Evolutionary conservation across 495 filamentous ascomycete genomes (phyloP).

Genomic region (Penicillium parvum): DNA sequence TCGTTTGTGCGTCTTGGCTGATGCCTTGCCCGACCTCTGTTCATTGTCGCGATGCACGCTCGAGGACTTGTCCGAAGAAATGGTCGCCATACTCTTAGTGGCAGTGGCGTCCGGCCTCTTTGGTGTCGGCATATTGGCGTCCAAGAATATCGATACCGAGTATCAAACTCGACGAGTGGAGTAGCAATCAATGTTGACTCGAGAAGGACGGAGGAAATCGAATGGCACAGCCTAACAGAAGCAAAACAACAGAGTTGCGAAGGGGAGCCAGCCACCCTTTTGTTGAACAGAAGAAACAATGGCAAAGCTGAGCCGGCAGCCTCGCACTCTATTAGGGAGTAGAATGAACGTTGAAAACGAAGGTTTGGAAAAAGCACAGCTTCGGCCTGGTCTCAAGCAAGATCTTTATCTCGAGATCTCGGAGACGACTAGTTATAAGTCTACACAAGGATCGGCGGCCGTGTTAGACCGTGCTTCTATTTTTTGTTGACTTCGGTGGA

Average conservation of each 20-base stretch:
- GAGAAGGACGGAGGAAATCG: neutral
- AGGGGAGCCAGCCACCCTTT: slow-evolving; percentile 13
- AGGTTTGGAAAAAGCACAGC: slow-evolving; percentile 4
- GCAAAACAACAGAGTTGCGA: slow-evolving; percentile 13
- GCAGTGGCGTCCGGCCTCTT: neutral
- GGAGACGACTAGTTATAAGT: slow-evolving; percentile 14
- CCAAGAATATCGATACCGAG: neutral
- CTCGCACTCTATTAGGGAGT: slow-evolving; percentile 21
- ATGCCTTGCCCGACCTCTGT: neutral
- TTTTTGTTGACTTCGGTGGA: slow-evolving; percentile 4
- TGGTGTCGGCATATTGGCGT: slow-evolving; percentile 8
- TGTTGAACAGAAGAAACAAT: slow-evolving; percentile 22
- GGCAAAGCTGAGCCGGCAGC: slow-evolving; percentile 40
- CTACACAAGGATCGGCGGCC: slow-evolving; percentile 11
- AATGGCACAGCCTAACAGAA: slow-evolving; percentile 5
- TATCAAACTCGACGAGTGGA: too few species aligned
- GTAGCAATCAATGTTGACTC: too few species aligned
- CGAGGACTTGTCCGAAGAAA: neutral
- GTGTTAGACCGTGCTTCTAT: slow-evolving; percentile 4
- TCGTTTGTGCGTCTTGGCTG: slow-evolving; percentile 79
- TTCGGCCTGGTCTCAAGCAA: slow-evolving; percentile 5
- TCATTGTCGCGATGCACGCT: too few species aligned
- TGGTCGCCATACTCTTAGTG: neutral
- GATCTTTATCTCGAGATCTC: slow-evolving; percentile 11
- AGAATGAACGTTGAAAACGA: slow-evolving; percentile 10